These are phyloP conservation scores for Peronospora farinosa DNA, from an alignment of 352 stramenopile species.

Conservation along the genomic window DNA sequence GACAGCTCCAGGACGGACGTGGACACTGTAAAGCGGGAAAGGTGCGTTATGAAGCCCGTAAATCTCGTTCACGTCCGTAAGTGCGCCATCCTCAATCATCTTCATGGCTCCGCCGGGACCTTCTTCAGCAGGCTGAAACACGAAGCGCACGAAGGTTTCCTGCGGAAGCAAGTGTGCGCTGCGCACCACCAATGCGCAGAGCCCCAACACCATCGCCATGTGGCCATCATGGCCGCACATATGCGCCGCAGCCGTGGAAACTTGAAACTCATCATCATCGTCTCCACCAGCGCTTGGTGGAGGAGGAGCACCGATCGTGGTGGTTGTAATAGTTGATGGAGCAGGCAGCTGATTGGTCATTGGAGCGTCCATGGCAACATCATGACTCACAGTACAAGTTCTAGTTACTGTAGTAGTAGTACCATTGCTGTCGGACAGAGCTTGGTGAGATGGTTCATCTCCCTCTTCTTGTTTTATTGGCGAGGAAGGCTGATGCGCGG, in stretches of 20 bases:
- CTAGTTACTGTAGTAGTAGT: conserved; percentile 3
- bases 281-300: conserved; percentile 30
- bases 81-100: conserved; percentile 91
- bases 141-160: conserved; percentile 82
- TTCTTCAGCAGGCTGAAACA: conserved; percentile 96
- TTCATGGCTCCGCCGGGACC: conserved; percentile 85
- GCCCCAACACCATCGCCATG: conserved; percentile 91
- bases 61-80: conserved; percentile 82
- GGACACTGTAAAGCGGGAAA: conserved; percentile 87
- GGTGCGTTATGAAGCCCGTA: conserved; percentile 90
- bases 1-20: conserved; percentile 83
- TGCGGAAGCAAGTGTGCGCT: conserved; percentile 64
- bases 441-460: background rate
- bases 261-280: conserved; percentile 27
- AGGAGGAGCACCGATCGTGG: conserved; percentile 22
- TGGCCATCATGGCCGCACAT: conserved; percentile 95
- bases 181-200: conserved; percentile 69
- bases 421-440: conserved; percentile 4
- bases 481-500: conserved; percentile 6
- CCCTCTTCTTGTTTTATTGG: conserved; percentile 10
- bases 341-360: conserved; percentile 12
- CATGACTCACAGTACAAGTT: conserved; percentile 9
- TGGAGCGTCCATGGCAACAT: conserved; percentile 20
- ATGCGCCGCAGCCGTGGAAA: conserved; percentile 58
- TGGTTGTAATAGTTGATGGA: conserved; percentile 22